These are phyloP conservation scores for Zymoseptoria pseudotritici DNA, from an alignment of 2,329 filamentous ascomycete genomes.

Conservation along the genomic window DNA sequence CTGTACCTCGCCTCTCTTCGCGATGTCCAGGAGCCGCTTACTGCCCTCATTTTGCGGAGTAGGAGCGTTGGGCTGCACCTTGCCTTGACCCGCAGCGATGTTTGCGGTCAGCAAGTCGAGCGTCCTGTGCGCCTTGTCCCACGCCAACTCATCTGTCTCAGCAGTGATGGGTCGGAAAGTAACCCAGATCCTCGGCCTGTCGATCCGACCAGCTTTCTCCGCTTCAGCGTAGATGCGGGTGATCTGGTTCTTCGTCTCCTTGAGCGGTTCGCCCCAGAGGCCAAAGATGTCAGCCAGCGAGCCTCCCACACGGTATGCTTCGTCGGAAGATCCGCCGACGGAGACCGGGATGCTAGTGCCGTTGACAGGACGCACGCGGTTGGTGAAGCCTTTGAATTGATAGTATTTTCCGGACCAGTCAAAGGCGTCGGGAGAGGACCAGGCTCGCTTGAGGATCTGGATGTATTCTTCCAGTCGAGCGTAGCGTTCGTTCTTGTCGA, in stretches of 20 bases:
- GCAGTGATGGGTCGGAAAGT: constrained; percentile 56
- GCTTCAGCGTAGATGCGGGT: constrained; percentile 53
- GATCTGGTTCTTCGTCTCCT: constrained; percentile 57
- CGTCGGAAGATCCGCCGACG: constrained; percentile 52
- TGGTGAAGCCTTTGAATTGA: constrained; percentile 52
- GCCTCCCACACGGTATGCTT: constrained; percentile 54
- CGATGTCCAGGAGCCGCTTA: constrained; percentile 52
- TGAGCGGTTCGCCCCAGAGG: constrained; percentile 56
- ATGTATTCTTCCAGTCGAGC: constrained; percentile 55
- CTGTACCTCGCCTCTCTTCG: constrained; percentile 49
- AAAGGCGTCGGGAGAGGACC: constrained; percentile 50
- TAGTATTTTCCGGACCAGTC: constrained; percentile 57
- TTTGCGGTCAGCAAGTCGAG: constrained; percentile 46
- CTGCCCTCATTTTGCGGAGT: constrained; percentile 53
- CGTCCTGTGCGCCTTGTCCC: constrained; percentile 52
- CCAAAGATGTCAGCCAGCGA: constrained; percentile 55
- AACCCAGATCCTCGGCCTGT: constrained; percentile 55
- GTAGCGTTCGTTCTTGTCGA: constrained; percentile 52
- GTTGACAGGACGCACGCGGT: constrained; percentile 47
- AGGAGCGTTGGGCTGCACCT: constrained; percentile 24
- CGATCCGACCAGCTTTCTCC: constrained; percentile 48
- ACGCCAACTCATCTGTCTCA: constrained; percentile 56
- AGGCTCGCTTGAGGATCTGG: constrained; percentile 51
- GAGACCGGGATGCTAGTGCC: constrained; percentile 49
- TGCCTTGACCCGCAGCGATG: constrained; percentile 21